phyloP scores from a whole-genome alignment of 2,329 filamentous ascomycete species.

The Xylariaceae sp. region DNA sequence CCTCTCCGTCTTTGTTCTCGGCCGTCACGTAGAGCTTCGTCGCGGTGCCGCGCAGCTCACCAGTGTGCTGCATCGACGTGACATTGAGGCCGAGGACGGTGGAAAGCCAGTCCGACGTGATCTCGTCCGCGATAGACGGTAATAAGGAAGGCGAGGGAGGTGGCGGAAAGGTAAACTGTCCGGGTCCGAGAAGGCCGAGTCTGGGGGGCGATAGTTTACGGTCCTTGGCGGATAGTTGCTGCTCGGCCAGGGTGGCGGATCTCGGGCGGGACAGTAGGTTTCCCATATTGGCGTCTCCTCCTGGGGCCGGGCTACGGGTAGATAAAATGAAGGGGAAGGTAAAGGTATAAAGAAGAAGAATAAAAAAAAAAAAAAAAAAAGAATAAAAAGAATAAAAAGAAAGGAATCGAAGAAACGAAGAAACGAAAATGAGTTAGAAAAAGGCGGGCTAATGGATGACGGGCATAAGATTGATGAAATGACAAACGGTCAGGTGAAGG shows the following conservation, averaged over 20 bases:
- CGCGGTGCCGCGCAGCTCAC: conserved; percentile 22
- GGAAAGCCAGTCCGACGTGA: conserved; percentile 25
- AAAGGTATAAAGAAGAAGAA: not conserved
- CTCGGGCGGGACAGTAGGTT: not conserved
- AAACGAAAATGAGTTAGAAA: not conserved
- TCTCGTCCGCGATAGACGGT: conserved; percentile 18
- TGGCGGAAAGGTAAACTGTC: not conserved
- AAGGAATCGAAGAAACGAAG: not conserved
- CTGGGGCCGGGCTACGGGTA: not conserved
- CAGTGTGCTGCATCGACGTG: conserved; percentile 18
- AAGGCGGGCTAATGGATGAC: conserved; percentile 3
- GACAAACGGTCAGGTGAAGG: not conserved
- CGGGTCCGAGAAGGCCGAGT: not conserved
- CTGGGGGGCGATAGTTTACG: not conserved
- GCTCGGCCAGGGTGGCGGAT: conserved; percentile 7
- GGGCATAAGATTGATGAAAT: conserved; percentile 2
- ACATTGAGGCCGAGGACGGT: conserved; percentile 18
- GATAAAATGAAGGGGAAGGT: not conserved
- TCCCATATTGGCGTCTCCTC: not conserved
- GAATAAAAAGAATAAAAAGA: not conserved
- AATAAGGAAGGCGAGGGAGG: conserved; percentile 4
- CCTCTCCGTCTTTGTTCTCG: conserved; percentile 16
- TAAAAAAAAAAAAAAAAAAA: not conserved
- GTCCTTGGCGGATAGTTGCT: conserved; percentile 3
- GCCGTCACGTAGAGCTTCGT: conserved; percentile 23